Base-by-base conservation (phyloP, 805 yeast genomes). In the Scheffersomyces lignosus region DNA sequence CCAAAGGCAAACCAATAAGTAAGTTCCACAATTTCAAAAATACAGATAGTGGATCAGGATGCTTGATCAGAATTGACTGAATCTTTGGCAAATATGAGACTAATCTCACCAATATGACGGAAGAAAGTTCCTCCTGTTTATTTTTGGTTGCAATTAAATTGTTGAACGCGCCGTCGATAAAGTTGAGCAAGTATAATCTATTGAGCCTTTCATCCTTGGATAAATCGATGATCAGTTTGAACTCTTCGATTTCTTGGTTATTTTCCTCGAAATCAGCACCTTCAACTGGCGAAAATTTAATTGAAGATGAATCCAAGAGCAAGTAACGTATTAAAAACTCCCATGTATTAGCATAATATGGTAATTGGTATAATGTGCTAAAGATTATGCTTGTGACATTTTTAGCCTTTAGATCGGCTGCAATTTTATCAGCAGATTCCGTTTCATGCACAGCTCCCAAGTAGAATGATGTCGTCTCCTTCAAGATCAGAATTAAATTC, bases 221-320 rank as follows among this genome's bases (percentile, higher is more conserved):
- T 10, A 69, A 18, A 40, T 57, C 61, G 18, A 72, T 46, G 13
- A 50, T 43, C 9, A 51, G 44, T 22, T 49, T 59, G 15, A 78
- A 43, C 5, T 56, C 57, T 1, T 55, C 50, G 27, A 61, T 64
- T 17, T 53, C 52, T 14, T 33, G 40, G 3, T 46, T 40, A 35
- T 45, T 41, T 4, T 49, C 54, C 3, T 44, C 38, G 3, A 34
- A 10, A 1, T 36, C 38, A n/a, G 33, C 43, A 4, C 38, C 42
- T 13, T 37, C 7, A 7, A 10, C 43, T 6, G 49, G 37, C 5
- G 30, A 33, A 35, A 53, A 59, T 4, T 29, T 38, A 30, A 66
- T 38, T 1, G 74, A 55, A 0, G 77, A 66, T 2, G 66, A 31
- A 47, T 78, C 87, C 30, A 66, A 61, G 14, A 71, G 46, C 3